phyloP scores from a whole-genome alignment of 73 alveolate species.

The Paramecium sonneborni region DNA sequence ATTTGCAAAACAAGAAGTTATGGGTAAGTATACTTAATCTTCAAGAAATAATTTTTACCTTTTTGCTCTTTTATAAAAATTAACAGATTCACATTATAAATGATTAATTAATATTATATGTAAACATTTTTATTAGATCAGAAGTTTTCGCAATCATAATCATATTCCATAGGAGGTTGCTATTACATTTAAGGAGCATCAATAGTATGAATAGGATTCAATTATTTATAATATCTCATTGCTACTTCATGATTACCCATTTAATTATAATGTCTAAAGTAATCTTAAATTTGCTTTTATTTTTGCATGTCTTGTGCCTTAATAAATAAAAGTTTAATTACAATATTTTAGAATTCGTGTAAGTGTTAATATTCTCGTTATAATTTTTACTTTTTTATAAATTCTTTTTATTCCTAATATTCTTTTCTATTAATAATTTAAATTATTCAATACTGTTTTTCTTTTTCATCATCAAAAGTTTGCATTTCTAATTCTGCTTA shows the following conservation, averaged over 20 bases:
- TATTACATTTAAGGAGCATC: not conserved
- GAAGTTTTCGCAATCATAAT: not conserved
- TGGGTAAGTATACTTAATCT: not conserved
- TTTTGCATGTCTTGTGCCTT: constrained; percentile 37
- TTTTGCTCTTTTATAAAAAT: not conserved
- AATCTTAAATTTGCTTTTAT: constrained; percentile 8
- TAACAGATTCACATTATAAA: not conserved
- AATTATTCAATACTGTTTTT: not conserved
- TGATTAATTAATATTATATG: not conserved
- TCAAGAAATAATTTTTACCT: not conserved
- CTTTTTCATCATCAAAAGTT: constrained; percentile 2
- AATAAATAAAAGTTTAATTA: not conserved
- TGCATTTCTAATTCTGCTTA: not conserved
- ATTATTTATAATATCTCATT: not conserved
- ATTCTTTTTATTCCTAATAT: constrained; percentile 14
- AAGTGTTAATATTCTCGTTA: not conserved
- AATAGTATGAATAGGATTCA: not conserved
- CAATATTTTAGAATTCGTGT: not conserved
- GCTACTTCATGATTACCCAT: constrained; percentile 45
- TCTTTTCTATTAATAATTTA: not conserved
- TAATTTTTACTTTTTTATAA: not conserved
- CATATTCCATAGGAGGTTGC: not conserved
- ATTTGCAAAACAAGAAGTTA: not conserved
- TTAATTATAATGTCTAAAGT: not conserved
- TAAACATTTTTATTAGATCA: not conserved